Conservation (phyloP, 345 rosid species). For the Acer campestre region DNA sequence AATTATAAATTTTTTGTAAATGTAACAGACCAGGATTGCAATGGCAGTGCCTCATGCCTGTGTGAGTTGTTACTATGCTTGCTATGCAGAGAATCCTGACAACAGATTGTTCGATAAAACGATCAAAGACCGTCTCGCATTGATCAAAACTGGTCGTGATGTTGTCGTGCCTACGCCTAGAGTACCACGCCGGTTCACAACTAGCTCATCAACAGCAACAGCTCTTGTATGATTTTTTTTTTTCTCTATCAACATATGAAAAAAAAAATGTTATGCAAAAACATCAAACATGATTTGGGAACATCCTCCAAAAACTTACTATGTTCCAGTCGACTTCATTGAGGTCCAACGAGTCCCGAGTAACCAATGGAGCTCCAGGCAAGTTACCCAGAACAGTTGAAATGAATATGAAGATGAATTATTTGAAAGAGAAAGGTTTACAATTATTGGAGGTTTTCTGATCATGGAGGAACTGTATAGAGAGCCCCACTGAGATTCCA, state of each 20-base stretch:
- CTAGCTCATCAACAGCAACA: conserved; percentile 5
- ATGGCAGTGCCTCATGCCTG: conserved; percentile 98
- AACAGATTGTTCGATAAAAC: conserved; percentile 68
- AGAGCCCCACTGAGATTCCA: conserved; percentile 40
- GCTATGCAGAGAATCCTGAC: conserved; percentile 87
- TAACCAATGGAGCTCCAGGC: conserved; percentile 4
- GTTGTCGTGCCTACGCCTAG: conserved; percentile 66
- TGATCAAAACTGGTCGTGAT: conserved; percentile 56
- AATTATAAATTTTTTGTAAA: conserved; percentile 5
- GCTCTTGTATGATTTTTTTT: too few relatives aligned
- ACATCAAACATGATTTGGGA: neutral
- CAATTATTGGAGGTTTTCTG: conserved; percentile 12
- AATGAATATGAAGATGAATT: neutral
- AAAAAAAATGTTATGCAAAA: neutral
- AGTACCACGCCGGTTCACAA: conserved; percentile 45
- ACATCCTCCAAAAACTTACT: conserved; percentile 2
- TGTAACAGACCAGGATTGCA: conserved; percentile 81
- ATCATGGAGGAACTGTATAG: conserved; percentile 14
- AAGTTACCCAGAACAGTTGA: conserved; percentile 16
- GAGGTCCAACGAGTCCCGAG: neutral
- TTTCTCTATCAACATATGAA: too few relatives aligned
- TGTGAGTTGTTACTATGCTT: conserved; percentile 89
- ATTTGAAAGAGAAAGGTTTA: conserved; percentile 18
- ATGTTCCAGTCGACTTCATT: conserved; percentile 12
- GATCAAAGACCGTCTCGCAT: conserved; percentile 53